These are phyloP conservation scores for Claviceps sp. DNA, from an alignment of 2,329 filamentous ascomycete genomes.

Conservation along the genomic window DNA sequence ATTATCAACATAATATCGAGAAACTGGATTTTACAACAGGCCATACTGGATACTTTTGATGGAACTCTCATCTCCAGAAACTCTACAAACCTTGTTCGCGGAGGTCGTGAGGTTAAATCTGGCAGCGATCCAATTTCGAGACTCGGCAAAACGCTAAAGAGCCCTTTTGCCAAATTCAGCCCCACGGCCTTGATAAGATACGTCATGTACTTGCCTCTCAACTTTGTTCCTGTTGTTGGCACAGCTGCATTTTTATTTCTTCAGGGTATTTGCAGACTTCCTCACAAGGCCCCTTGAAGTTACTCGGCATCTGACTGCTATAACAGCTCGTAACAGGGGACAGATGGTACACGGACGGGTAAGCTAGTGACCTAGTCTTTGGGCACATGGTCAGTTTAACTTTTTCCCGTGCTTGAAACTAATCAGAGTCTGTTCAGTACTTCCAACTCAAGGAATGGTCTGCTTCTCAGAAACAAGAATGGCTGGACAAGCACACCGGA, in stretches of 20 bases:
- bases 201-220: conserved; percentile 76
- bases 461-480: conserved; percentile 47
- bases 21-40: conserved; percentile 67
- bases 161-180: conserved; percentile 42
- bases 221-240: conserved; percentile 83
- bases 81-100: conserved; percentile 48
- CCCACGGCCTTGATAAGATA: conserved; percentile 59
- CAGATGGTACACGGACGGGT: conserved; percentile 39
- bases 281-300: background rate
- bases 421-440: conserved; percentile 40
- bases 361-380: conserved; percentile 29
- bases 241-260: conserved; percentile 67
- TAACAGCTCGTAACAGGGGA: conserved; percentile 33
- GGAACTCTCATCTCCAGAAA: conserved; percentile 46
- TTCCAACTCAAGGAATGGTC: conserved; percentile 87
- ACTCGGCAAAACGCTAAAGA: conserved; percentile 44
- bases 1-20: conserved; percentile 45
- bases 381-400: background rate
- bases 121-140: conserved; percentile 43
- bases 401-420: background rate
- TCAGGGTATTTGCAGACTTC: conserved; percentile 40
- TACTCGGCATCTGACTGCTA: background rate
- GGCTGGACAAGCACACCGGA: conserved; percentile 55
- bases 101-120: conserved; percentile 59
- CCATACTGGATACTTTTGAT: conserved; percentile 81